These are phyloP conservation scores for Aspergillus flavus DNA, from an alignment of 2,329 filamentous ascomycete genomes.

Conservation along the genomic window DNA sequence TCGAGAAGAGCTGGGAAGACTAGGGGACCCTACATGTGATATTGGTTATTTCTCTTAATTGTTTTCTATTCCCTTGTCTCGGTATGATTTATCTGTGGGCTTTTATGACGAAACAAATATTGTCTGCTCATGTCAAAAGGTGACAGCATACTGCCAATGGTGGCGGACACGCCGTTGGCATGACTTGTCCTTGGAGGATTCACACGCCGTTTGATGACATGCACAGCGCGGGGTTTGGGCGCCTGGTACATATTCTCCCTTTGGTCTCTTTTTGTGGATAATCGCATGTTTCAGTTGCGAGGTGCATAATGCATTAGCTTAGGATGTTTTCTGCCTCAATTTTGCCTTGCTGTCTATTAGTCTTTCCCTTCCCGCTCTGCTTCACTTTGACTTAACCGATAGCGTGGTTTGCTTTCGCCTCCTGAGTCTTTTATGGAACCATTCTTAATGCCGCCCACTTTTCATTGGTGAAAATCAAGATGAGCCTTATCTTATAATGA, in stretches of 20 bases:
- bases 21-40: constrained; percentile 40
- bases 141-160: constrained; percentile 10
- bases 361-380: background rate
- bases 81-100: constrained; percentile 12
- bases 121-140: constrained; percentile 8
- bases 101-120: constrained; percentile 13
- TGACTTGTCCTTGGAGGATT: constrained; percentile 19
- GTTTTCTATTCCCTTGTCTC: background rate
- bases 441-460: background rate
- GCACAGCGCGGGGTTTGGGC: constrained; percentile 49
- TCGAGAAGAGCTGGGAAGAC: constrained; percentile 99
- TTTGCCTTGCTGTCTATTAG: constrained; percentile 4
- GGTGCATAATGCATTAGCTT: constrained; percentile 22
- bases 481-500: background rate
- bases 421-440: background rate
- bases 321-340: constrained; percentile 1
- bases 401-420: background rate
- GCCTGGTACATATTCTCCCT: constrained; percentile 35
- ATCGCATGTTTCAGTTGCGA: constrained; percentile 21
- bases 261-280: constrained; percentile 23
- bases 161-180: constrained; percentile 12
- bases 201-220: constrained; percentile 32
- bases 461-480: background rate
- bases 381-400: background rate
- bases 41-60: constrained; percentile 1